These are phyloP conservation scores for Neofusicoccum cordaticola DNA, from an alignment of 2,329 filamentous ascomycete species.

Conservation along the genomic window DNA sequence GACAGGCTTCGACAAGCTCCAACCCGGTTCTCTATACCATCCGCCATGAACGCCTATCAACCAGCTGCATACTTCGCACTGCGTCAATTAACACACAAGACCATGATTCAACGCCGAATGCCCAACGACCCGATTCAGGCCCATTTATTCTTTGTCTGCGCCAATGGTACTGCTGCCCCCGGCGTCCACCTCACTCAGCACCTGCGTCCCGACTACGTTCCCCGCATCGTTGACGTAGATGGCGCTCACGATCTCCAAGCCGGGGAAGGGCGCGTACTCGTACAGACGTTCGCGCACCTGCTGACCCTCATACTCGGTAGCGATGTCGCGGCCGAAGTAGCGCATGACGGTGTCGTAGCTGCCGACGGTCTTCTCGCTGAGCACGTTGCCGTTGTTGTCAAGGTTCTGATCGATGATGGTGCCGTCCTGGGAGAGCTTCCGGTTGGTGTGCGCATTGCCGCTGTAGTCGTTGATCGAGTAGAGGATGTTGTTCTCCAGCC, in stretches of 20 bases:
- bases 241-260: constrained; percentile 46
- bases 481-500: constrained; percentile 56
- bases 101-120: neutral
- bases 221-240: constrained; percentile 51
- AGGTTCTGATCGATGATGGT: constrained; percentile 54
- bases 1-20: neutral
- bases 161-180: constrained; percentile 54
- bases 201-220: constrained; percentile 50
- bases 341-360: constrained; percentile 53
- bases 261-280: constrained; percentile 51
- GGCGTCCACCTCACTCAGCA: constrained; percentile 53
- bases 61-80: neutral
- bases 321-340: constrained; percentile 52
- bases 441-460: constrained; percentile 54
- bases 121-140: neutral
- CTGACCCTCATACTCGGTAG: constrained; percentile 40
- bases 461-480: constrained; percentile 61
- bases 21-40: neutral
- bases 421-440: constrained; percentile 55
- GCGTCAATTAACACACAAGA: neutral
- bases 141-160: constrained; percentile 20
- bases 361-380: constrained; percentile 45
- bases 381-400: constrained; percentile 53
- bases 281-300: constrained; percentile 54
- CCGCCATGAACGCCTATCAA: neutral